Conservation (phyloP, 768 basidiomycete species). For the Tubosaeta sp. region DNA sequence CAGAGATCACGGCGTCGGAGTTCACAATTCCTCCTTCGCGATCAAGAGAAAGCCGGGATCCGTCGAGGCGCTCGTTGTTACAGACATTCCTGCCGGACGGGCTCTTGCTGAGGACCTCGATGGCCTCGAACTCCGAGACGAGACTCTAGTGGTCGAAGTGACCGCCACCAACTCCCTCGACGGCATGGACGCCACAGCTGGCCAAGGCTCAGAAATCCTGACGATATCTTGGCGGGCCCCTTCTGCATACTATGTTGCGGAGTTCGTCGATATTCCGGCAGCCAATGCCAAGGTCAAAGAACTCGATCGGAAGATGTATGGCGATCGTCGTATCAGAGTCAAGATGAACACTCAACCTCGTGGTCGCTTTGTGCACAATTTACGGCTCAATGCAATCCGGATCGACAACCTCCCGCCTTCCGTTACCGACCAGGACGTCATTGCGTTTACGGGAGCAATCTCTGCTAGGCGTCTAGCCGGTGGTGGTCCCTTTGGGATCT, state of each 20-base stretch:
- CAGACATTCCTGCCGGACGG: conserved; percentile 38
- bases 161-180: conserved; percentile 35
- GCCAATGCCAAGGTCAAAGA: conserved; percentile 30
- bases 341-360: conserved; percentile 40
- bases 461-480: conserved; percentile 22
- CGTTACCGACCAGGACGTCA: conserved; percentile 22
- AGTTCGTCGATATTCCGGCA: conserved; percentile 30
- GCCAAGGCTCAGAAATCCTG: conserved; percentile 36
- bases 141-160: conserved; percentile 40
- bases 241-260: conserved; percentile 41
- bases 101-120: conserved; percentile 43
- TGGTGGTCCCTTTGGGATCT: conserved; percentile 21
- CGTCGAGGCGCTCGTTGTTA: conserved; percentile 42
- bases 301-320: conserved; percentile 34
- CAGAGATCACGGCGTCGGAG: conserved; percentile 38
- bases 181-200: conserved; percentile 38
- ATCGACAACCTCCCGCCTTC: conserved; percentile 39
- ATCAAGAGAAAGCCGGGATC: conserved; percentile 27
- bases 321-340: conserved; percentile 45
- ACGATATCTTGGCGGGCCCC: conserved; percentile 51
- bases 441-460: conserved; percentile 29
- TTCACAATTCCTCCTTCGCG: conserved; percentile 31
- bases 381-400: conserved; percentile 36
- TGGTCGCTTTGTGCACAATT: conserved; percentile 23
- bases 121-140: conserved; percentile 44